Evolutionary conservation across 177 flowering plant species (phyloP), one percentile per base, ranked within the genome.

Genomic region (Vitis hybrid): DNA sequence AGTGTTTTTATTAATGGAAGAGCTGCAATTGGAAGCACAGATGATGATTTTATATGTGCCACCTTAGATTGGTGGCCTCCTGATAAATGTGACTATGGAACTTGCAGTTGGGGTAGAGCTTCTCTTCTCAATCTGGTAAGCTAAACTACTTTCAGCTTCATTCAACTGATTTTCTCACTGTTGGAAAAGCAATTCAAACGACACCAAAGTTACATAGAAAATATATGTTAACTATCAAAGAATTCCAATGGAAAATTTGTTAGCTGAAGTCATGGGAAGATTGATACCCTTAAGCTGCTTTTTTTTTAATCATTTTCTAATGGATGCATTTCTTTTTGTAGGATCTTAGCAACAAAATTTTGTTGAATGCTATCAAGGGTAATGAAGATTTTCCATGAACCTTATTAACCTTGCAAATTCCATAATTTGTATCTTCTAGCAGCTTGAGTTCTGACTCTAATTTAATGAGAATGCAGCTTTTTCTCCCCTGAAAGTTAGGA

Each of bases 11-110:
- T 73, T 3, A 58, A 79, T 60, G 77, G 82, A 27, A 71, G 68
- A 67, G 59, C 69, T 4, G 11, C 82, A 11, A 86, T 90, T 64
- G 94, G 79, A 2, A 60, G 6, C 17, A 88, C 75, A 2, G 92
- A 89, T 72, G 81, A 82, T 48, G 79, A 84, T 68, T 88, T 84
- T 51, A 64, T 92, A 14, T 89, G 95, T 81, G 91, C 90, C 8
- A 91, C 97, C 50, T 17, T 91, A 69, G 97, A 91, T 78, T 90
- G 97, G 97, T 90, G 97, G 94, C 97, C 94, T 13, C 78, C 89
- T 60, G 79, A 71, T 46, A 90, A 91, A 67, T 91, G 93, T 74
- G 85, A 90, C 54, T 87, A 90, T 66, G 82, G 82, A 3, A 82
- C 82, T 50, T 91, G 93, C 55, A 77, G 84, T 52, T 88, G 92